Percentiles rank a stretch among this genome's conserved stretches.
Conservation (phyloP, 257 asterid genomes). For the Prunella vulgaris region DNA sequence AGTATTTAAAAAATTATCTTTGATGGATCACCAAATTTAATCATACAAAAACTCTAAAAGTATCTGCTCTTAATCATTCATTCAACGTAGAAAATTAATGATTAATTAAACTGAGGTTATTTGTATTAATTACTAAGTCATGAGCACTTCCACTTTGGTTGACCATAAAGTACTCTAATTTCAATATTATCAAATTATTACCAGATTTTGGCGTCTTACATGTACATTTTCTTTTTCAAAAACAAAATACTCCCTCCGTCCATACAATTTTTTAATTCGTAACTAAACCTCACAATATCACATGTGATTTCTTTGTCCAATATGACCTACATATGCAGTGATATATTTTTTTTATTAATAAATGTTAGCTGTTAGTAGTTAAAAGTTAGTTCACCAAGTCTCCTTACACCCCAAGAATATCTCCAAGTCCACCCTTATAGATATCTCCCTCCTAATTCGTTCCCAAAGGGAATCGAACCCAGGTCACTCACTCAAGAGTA, state of each 20-base stretch:
- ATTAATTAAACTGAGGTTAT: not conserved
- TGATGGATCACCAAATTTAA: not conserved
- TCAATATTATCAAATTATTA: not conserved
- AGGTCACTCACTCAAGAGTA: too few species aligned
- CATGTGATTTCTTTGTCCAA: not conserved
- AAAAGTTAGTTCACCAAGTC: too few species aligned
- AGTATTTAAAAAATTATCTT: not conserved
- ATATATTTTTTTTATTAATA: too few species aligned
- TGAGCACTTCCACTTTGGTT: not conserved
- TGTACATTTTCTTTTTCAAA: too few species aligned
- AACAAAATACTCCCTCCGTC: not conserved
- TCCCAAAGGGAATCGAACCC: too few species aligned
- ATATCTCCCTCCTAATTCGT: too few species aligned
- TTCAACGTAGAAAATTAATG: not conserved
- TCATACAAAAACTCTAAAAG: not conserved
- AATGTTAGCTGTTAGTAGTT: too few species aligned
- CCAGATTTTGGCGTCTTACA: not conserved
- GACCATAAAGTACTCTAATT: not conserved
- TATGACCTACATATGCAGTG: not conserved
- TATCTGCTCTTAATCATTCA: not conserved
- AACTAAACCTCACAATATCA: too few species aligned
- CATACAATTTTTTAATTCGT: too few species aligned
- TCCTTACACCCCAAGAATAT: too few species aligned
- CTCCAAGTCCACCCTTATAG: too few species aligned
- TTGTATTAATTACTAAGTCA: not conserved